A percentile compares a stretch with the other conserved stretches of the same genome.
Evolutionary conservation across 768 basidiomycete species (phyloP).

Genomic region (Lyophyllum shimeji): DNA sequence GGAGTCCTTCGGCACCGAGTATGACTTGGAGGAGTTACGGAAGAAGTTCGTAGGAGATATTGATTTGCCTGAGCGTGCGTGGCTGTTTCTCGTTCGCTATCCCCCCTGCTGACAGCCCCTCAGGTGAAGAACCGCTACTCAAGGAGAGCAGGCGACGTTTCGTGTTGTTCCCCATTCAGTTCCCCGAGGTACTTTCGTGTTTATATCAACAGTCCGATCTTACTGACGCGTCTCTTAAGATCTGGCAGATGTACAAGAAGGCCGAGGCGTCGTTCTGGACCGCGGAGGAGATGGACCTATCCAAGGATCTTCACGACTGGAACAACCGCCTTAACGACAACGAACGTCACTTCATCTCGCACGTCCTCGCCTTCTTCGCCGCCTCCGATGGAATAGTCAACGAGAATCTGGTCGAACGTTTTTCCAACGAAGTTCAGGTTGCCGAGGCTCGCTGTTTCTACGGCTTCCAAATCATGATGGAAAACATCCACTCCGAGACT

Average conservation of each 20-base stretch:
- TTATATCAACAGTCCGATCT: background rate
- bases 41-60: constrained; percentile 70
- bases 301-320: constrained; percentile 87
- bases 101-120: constrained; percentile 7
- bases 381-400: constrained; percentile 96
- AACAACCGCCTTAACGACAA: constrained; percentile 73
- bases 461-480: constrained; percentile 99
- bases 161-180: constrained; percentile 93
- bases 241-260: constrained; percentile 96
- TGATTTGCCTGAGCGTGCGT: constrained; percentile 58
- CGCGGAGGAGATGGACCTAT: constrained; percentile 89
- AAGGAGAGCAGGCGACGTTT: constrained; percentile 78
- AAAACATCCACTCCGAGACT: constrained; percentile 95
- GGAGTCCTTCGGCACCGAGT: background rate
- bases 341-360: constrained; percentile 90
- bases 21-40: constrained; percentile 23
- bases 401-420: constrained; percentile 93
- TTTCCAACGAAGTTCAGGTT: constrained; percentile 88
- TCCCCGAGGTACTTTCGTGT: constrained; percentile 65
- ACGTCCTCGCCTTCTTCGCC: constrained; percentile 95
- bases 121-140: constrained; percentile 79
- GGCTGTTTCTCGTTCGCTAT: background rate
- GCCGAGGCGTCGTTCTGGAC: constrained; percentile 96
- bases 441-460: constrained; percentile 97
- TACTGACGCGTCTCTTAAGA: constrained; percentile 42